These are phyloP conservation scores for Spathaspora jeffriesii DNA, from an alignment of 1,139 yeast species.

Conservation along the genomic window DNA sequence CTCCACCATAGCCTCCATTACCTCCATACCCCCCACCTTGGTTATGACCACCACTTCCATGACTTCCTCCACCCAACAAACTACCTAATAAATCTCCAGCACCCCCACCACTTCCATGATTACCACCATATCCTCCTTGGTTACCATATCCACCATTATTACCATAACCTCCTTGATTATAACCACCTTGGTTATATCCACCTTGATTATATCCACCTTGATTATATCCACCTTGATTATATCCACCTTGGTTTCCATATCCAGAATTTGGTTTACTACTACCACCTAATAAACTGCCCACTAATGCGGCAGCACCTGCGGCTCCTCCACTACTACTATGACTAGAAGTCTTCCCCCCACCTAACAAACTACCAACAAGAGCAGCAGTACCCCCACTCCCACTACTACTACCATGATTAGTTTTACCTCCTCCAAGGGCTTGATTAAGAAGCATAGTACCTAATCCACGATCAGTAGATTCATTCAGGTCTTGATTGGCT, in stretches of 20 bases:
- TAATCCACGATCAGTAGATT: constrained; percentile 13
- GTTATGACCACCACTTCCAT: constrained; percentile 6
- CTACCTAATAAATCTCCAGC: constrained; percentile 8
- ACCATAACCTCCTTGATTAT: not conserved
- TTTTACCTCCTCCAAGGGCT: constrained; percentile 10
- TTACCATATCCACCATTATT: not conserved
- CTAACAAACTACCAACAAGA: constrained; percentile 12
- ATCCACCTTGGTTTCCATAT: not conserved
- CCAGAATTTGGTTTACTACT: constrained; percentile 3
- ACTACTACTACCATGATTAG: constrained; percentile 4
- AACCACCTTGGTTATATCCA: not conserved
- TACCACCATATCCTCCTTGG: not conserved
- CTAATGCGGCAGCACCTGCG: too few relatives aligned
- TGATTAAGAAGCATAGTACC: constrained; percentile 14
- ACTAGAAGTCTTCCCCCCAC: constrained; percentile 5
- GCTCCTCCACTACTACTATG: constrained; percentile 7
- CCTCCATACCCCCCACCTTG: constrained; percentile 5
- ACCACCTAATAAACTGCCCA: constrained; percentile 9
- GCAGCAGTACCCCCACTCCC: constrained; percentile 12
- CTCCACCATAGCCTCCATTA: not conserved
- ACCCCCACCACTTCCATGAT: constrained; percentile 4
- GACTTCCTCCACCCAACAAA: constrained; percentile 10
- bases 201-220: constrained; percentile 2
- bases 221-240: constrained; percentile 3
- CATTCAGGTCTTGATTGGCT: constrained; percentile 4